A percentile compares a stretch with the other conserved stretches of the same genome.
These are phyloP conservation scores for Hsuehochloa calcarea DNA, from an alignment of 176 grass and related monocot species.

Conservation along the genomic window DNA sequence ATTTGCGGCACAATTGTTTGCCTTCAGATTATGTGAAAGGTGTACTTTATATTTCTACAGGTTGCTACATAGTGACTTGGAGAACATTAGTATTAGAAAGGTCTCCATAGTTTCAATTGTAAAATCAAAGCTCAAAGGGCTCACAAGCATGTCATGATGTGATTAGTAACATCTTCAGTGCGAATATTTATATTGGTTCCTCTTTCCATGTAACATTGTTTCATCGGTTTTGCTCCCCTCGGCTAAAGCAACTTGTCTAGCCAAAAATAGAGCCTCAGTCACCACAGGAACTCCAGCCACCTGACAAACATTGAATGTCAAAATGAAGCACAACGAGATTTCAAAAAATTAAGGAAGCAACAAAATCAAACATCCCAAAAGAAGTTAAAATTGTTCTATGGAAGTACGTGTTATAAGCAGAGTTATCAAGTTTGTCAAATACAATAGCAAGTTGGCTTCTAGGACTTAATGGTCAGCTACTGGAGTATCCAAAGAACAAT, in stretches of 20 bases:
- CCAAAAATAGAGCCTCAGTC: conserved; percentile 76
- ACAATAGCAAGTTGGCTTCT: not conserved
- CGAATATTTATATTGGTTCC: too few relatives aligned
- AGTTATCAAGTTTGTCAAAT: not conserved
- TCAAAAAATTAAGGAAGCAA: conserved; percentile 15
- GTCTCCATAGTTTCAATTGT: too few relatives aligned
- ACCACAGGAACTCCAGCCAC: conserved; percentile 91
- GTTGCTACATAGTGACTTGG: too few relatives aligned
- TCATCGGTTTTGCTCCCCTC: conserved; percentile 79
- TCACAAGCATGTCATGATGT: too few relatives aligned
- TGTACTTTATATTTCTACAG: too few relatives aligned
- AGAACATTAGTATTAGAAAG: too few relatives aligned
- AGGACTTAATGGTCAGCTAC: not conserved
- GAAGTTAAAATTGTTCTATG: not conserved
- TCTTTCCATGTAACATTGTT: too few relatives aligned
- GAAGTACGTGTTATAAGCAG: not conserved
- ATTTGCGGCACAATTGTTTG: too few relatives aligned
- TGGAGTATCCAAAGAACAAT: not conserved
- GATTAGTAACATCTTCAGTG: too few relatives aligned
- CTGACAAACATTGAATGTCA: conserved; percentile 33
- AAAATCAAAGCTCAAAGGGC: too few relatives aligned
- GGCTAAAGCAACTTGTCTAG: conserved; percentile 67
- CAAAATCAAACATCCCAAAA: not conserved
- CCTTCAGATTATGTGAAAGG: too few relatives aligned
- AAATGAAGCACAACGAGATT: not conserved